Conservation (phyloP, 2,329 filamentous ascomycete genomes). For the Dothideomycetes sp. region DNA sequence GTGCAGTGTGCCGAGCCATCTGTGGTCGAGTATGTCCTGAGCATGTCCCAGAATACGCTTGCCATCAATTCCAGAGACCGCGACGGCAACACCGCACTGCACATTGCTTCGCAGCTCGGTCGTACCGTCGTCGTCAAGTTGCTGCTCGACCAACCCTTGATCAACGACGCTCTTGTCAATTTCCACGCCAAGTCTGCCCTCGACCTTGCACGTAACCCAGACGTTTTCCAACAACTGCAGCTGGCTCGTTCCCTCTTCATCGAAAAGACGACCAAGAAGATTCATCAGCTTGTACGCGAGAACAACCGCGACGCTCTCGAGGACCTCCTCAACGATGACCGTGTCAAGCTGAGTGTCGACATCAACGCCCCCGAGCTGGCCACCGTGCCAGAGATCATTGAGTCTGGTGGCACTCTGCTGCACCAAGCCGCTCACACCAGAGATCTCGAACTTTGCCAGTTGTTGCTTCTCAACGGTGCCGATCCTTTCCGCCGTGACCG, state of each 20-base stretch:
- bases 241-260: slow-evolving; percentile 82
- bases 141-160: slow-evolving; percentile 68
- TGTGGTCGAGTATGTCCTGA: slow-evolving; percentile 91
- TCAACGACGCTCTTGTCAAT: slow-evolving; percentile 85
- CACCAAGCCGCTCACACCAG: slow-evolving; percentile 87
- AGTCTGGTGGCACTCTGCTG: slow-evolving; percentile 81
- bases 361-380: slow-evolving; percentile 87
- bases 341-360: slow-evolving; percentile 78
- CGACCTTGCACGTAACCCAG: slow-evolving; percentile 80
- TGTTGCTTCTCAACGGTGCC: slow-evolving; percentile 84
- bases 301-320: slow-evolving; percentile 72
- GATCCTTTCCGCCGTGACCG: slow-evolving; percentile 93
- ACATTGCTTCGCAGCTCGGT: slow-evolving; percentile 76
- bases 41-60: slow-evolving; percentile 44
- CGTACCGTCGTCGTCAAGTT: slow-evolving; percentile 72
- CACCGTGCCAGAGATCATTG: slow-evolving; percentile 66
- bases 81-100: slow-evolving; percentile 88
- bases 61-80: slow-evolving; percentile 86
- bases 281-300: slow-evolving; percentile 66
- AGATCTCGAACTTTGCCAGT: slow-evolving; percentile 79
- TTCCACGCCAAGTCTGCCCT: slow-evolving; percentile 75
- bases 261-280: slow-evolving; percentile 72
- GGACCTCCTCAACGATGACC: slow-evolving; percentile 70
- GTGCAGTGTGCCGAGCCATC: slow-evolving; percentile 90
- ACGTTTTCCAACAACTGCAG: slow-evolving; percentile 93